Percentiles rank a stretch among this genome's conserved stretches.
phyloP scores from a whole-genome alignment of 1,284 basidiomycete species.

The Trichosporon sp. region DNA sequence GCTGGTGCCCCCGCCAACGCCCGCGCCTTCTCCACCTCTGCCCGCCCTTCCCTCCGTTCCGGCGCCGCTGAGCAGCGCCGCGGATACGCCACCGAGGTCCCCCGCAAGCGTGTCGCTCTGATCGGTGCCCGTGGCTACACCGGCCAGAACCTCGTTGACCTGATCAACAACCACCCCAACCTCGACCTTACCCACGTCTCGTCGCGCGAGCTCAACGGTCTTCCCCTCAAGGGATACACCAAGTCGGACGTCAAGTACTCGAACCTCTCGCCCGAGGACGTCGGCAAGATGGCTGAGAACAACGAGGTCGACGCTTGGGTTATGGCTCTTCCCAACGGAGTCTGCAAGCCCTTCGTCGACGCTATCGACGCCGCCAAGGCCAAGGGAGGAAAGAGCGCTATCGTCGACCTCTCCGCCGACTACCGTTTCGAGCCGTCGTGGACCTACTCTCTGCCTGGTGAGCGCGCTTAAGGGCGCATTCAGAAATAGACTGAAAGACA shows the following conservation, averaged over 20 bases:
- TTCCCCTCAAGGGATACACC: slow-evolving; percentile 73
- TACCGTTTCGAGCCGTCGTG: slow-evolving; percentile 90
- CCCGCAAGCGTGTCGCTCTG: slow-evolving; percentile 81
- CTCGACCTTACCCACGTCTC: slow-evolving; percentile 90
- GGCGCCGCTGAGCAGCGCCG: slow-evolving; percentile 53
- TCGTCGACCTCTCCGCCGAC: slow-evolving; percentile 93
- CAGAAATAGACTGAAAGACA: neutral
- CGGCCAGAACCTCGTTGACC: slow-evolving; percentile 80
- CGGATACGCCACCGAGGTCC: slow-evolving; percentile 56
- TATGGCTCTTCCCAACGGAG: slow-evolving; percentile 95
- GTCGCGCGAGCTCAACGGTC: slow-evolving; percentile 87
- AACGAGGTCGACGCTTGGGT: slow-evolving; percentile 93
- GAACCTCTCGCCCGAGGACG: slow-evolving; percentile 70
- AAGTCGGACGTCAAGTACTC: slow-evolving; percentile 72
- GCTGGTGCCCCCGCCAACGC: slow-evolving; percentile 48
- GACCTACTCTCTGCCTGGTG: slow-evolving; percentile 98
- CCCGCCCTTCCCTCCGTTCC: slow-evolving; percentile 54
- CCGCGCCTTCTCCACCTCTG: slow-evolving; percentile 70
- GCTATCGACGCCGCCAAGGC: slow-evolving; percentile 72
- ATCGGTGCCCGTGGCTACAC: slow-evolving; percentile 94
- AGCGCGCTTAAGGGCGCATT: neutral
- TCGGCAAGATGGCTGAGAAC: slow-evolving; percentile 78
- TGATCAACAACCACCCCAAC: slow-evolving; percentile 80
- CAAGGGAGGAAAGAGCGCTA: slow-evolving; percentile 60
- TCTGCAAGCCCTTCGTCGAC: slow-evolving; percentile 96